Evolutionary conservation across 1,139 yeast species (phyloP).

Genomic region (Diutina neorugosa): DNA sequence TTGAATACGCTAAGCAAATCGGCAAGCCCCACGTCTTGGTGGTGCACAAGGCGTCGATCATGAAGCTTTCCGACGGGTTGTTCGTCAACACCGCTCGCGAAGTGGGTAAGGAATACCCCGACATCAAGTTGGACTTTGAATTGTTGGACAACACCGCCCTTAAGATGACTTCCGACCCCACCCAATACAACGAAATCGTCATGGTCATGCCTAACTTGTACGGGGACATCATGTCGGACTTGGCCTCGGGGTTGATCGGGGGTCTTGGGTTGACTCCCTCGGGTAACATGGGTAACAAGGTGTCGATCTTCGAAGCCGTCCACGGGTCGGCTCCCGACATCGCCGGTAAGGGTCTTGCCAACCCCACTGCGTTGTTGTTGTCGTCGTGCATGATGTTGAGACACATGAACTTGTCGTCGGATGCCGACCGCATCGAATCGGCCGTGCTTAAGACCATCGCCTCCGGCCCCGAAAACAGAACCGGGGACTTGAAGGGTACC

Average conservation of each 20-base stretch:
- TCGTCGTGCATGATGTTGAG: slow-evolving; percentile 98
- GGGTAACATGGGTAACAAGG: slow-evolving; percentile 98
- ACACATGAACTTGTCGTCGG: slow-evolving; percentile 80
- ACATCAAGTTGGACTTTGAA: slow-evolving; percentile 70
- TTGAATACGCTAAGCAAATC: slow-evolving; percentile 86
- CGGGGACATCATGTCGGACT: slow-evolving; percentile 96
- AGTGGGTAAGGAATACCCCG: slow-evolving; percentile 86
- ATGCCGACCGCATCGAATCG: slow-evolving; percentile 73
- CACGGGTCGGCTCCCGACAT: slow-evolving; percentile 99
- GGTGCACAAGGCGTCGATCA: slow-evolving; percentile 96
- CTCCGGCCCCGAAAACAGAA: slow-evolving; percentile 84
- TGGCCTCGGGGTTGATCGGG: slow-evolving; percentile 95
- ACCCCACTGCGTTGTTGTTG: slow-evolving; percentile 93
- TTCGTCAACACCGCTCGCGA: slow-evolving; percentile 88
- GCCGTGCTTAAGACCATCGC: slow-evolving; percentile 93
- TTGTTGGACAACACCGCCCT: slow-evolving; percentile 92
- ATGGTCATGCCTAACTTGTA: slow-evolving; percentile 99
- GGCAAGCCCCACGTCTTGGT: slow-evolving; percentile 84
- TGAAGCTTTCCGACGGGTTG: slow-evolving; percentile 96
- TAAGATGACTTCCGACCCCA: slow-evolving; percentile 81
- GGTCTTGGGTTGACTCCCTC: slow-evolving; percentile 98
- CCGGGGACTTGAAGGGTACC: slow-evolving; percentile 91
- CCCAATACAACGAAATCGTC: slow-evolving; percentile 66
- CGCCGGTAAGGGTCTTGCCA: slow-evolving; percentile 96
- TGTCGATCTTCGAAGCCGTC: slow-evolving; percentile 96